phyloP scores from a whole-genome alignment of 108 stramenopile species.

The Bacterosira constricta region DNA sequence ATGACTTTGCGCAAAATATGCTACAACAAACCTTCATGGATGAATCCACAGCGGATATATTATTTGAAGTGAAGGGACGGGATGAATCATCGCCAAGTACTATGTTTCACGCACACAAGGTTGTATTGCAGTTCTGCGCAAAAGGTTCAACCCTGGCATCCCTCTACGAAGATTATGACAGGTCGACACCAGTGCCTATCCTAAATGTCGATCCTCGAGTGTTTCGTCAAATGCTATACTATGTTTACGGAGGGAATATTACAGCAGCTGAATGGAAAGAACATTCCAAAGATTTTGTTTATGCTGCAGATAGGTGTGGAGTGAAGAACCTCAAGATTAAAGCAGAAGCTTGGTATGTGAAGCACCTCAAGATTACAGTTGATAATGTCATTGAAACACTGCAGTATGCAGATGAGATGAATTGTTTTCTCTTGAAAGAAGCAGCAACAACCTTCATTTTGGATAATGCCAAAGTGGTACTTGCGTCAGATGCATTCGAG shows the following conservation, averaged over 20 bases:
- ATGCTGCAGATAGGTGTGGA: constrained; percentile 32
- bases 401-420: constrained; percentile 20
- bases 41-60: neutral
- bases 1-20: neutral
- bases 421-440: constrained; percentile 25
- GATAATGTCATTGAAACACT: constrained; percentile 16
- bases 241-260: constrained; percentile 31
- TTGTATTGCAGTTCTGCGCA: neutral
- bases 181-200: constrained; percentile 23
- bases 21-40: neutral
- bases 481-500: neutral
- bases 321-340: constrained; percentile 19
- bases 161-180: constrained; percentile 11
- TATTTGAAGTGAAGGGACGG: neutral
- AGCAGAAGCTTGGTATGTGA: constrained; percentile 26
- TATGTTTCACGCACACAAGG: neutral
- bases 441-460: constrained; percentile 18
- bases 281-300: constrained; percentile 20
- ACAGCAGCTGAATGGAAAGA: constrained; percentile 6
- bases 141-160: constrained; percentile 10
- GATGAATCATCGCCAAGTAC: neutral
- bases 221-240: constrained; percentile 6
- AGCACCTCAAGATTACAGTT: neutral
- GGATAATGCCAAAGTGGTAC: constrained; percentile 9
- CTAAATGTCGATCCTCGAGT: constrained; percentile 18